Conservation (phyloP, 805 yeast species). For the Saccharomycopsis selenospora region DNA sequence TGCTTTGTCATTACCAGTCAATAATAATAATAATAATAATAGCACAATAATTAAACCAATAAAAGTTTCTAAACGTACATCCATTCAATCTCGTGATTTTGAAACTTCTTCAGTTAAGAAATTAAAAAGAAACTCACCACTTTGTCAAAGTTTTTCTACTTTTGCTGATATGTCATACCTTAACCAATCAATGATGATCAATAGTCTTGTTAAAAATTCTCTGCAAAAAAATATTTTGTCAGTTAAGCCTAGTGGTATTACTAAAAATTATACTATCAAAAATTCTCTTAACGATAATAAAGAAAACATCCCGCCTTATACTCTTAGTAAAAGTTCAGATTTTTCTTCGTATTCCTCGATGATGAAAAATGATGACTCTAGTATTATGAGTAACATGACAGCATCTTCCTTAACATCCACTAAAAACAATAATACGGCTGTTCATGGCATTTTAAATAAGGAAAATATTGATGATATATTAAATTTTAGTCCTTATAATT, state of each 20-base stretch:
- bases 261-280: constrained; percentile 4
- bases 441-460: background rate
- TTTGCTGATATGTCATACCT: background rate
- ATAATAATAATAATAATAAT: constrained; percentile 4
- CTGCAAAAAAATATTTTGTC: background rate
- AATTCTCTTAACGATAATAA: constrained; percentile 4
- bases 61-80: background rate
- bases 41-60: background rate
- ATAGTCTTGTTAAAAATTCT: background rate
- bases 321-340: background rate
- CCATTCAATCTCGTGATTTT: constrained; percentile 1
- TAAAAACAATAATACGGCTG: background rate
- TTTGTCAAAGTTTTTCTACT: constrained; percentile 2
- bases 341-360: background rate
- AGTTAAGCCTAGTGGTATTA: background rate
- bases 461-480: constrained; percentile 15
- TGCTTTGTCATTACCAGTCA: constrained; percentile 37
- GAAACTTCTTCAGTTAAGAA: background rate
- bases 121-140: constrained; percentile 2
- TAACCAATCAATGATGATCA: constrained; percentile 1
- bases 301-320: constrained; percentile 10
- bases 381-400: background rate
- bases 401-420: constrained; percentile 11
- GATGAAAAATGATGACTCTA: background rate
- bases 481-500: constrained; percentile 10